phyloP scores from a whole-genome alignment of 768 basidiomycete genomes.

The Candolleomyces efflorescens region DNA sequence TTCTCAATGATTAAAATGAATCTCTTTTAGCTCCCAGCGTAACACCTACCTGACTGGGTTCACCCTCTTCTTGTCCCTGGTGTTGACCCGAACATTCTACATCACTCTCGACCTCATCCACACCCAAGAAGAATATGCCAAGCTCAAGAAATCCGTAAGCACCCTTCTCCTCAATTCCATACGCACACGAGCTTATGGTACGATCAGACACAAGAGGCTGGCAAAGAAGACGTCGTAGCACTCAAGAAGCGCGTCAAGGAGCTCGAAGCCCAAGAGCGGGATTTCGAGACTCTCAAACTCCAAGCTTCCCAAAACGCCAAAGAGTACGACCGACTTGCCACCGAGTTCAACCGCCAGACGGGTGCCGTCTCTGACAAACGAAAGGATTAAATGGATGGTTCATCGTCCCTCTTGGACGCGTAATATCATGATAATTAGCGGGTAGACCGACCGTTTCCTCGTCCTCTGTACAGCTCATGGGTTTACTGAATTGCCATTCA shows the following conservation, averaged over 20 bases:
- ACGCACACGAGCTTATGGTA: background rate
- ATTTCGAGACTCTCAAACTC: slow-evolving; percentile 78
- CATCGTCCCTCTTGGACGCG: background rate
- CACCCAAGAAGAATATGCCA: slow-evolving; percentile 82
- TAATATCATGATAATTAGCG: too few relatives aligned
- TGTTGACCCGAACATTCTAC: slow-evolving; percentile 89
- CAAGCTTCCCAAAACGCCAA: slow-evolving; percentile 74
- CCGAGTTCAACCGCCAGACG: slow-evolving; percentile 67
- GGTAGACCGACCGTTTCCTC: too few relatives aligned
- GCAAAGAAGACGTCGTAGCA: slow-evolving; percentile 53
- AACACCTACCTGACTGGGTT: slow-evolving; percentile 93
- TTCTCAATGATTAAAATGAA: background rate
- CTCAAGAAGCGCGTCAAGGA: slow-evolving; percentile 65
- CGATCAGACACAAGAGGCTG: slow-evolving; percentile 22
- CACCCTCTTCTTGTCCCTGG: slow-evolving; percentile 92
- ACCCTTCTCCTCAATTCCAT: background rate
- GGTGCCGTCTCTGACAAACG: slow-evolving; percentile 59
- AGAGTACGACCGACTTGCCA: slow-evolving; percentile 81
- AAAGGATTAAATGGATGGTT: slow-evolving; percentile 40
- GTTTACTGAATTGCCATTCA: too few relatives aligned
- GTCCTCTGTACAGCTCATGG: too few relatives aligned
- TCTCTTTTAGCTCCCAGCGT: slow-evolving; percentile 63
- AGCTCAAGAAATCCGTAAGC: slow-evolving; percentile 63
- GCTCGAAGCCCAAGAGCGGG: slow-evolving; percentile 53
- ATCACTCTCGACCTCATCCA: slow-evolving; percentile 90